Evolutionary conservation across 1,139 yeast genomes (phyloP), one percentile per base, ranked within the genome.

Genomic region (Sugiyamaella sp.): DNA sequence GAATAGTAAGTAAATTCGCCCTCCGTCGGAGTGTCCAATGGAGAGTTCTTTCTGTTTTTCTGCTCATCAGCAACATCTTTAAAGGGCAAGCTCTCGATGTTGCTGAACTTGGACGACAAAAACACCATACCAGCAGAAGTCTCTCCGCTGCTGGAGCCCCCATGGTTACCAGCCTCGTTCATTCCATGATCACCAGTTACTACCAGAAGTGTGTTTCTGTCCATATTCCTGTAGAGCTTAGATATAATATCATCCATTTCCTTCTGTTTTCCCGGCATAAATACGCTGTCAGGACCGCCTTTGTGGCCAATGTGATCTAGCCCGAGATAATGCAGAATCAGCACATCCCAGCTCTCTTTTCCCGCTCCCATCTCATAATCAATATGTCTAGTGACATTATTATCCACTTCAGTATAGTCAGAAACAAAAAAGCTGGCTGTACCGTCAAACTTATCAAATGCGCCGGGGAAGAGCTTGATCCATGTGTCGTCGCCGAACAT

Each of bases 401-500:
- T 78, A 64, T 93, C 99, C 4, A 95, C 99, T 60, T 91, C 95
- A 0, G 95, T 88, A 67, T 87, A 93, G 66, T 95, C 98, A 57
- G 95, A 85, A 1, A 95, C 99, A 67, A 88, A 93, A 66, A 93
- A 95, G 47, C 97, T 89, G 47, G 88, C 85, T 0, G 99, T 93
- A 1, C 99, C 99, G 48, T 93, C 99, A 20, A 69, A 72, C 53
- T 78, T 75, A 25, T 76, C 75, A 65, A 93, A 91, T 60, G 77
- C 77, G 2, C 71, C 74, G 0, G 93, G 93, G 62, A 90, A 95
- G 46, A 93, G 76, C 66, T 90, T 91, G 60, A 91, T 72, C 99
- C 99, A 95, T 0, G 99, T 93, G 67, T 93, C 99, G 69, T 93
- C 99, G 22, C 99, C 99, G 73, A 81, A 93, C 80, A 93, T 89